Base-by-base conservation (phyloP, 176 grass and related monocot species). In the Cymbopogon citratus region DNA sequence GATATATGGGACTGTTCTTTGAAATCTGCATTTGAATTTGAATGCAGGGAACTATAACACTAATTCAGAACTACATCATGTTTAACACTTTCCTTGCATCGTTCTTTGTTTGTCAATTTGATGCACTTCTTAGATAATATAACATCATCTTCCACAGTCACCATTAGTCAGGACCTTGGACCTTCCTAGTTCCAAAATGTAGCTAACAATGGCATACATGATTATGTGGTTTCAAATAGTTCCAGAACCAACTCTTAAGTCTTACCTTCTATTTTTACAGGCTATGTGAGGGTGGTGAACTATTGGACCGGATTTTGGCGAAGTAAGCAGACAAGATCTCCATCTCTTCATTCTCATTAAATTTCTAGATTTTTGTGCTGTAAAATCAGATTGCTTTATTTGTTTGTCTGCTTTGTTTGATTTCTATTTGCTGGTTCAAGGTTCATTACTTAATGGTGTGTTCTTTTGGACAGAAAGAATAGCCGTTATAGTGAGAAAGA, bases 201-300 rank as follows among this genome's bases (percentile, higher is more conserved):
- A 67, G 66, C 49, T 43, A 18, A 43, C 33, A 73, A 63, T 33
- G 51, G 15, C 18, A 61, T 73, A 60, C 28, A 68, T 51, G 12
- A n/a, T 63, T 68, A 66, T 74, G 21, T 31, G 9, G 84, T 85
- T 80, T 80, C 38, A 70, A 33, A 69, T 86, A 38, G 3, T 46
- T 39, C 59, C 41, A 13, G 27, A 63, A 81, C 29, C 61, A 81
- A 91, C 45, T 72, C 79, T 74, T 85, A 46, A 49, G 57, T 64
- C 64, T 64, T 85, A 4, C 21, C 72, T 19, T 80, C 73, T 60
- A 9, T 86, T 81, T 91, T 87, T 73, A 63, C 90, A 99, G 96
- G 91, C 87, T 95, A 87, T 99, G 96, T 68, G 96, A 99, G 86
- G 96, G 96, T 40, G 96, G 96, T 78, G 96, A 99, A 95, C 91